A percentile compares a stretch with the other conserved stretches of the same genome.
Evolutionary conservation across 306 rosid genomes (phyloP).

Genomic region (Pterocarpus santalinus): DNA sequence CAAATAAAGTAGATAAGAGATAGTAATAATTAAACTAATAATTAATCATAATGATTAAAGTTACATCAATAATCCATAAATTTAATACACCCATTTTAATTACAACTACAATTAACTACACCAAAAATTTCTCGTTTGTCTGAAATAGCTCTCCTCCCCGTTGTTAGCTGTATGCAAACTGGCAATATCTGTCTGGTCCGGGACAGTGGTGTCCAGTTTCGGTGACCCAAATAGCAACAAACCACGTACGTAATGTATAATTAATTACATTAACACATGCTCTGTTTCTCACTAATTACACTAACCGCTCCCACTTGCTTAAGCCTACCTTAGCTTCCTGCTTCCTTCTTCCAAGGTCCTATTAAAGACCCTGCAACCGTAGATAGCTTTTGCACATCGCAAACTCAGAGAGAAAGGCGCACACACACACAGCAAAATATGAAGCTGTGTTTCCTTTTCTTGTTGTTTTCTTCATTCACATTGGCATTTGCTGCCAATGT

Average conservation of each 20-base stretch:
- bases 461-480: constrained; percentile 13
- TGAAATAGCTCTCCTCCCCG: no score
- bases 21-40: no score
- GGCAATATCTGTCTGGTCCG: background rate
- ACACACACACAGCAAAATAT: constrained; percentile 16
- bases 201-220: no score
- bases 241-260: background rate
- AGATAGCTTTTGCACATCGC: background rate
- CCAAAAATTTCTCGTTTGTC: no score
- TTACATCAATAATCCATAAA: no score
- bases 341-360: background rate
- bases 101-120: no score
- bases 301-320: background rate
- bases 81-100: no score
- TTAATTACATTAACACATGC: constrained; percentile 24
- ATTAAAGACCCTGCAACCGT: constrained; percentile 29
- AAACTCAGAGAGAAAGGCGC: background rate
- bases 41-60: no score
- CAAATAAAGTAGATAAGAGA: no score
- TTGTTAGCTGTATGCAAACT: background rate
- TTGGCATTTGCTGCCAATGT: constrained; percentile 60
- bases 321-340: background rate
- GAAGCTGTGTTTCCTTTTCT: constrained; percentile 29
- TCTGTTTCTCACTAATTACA: constrained; percentile 33
- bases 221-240: background rate